Evolutionary conservation across 164 flowering plant genomes (phyloP).

Genomic region (Umbilicus rupestris): DNA sequence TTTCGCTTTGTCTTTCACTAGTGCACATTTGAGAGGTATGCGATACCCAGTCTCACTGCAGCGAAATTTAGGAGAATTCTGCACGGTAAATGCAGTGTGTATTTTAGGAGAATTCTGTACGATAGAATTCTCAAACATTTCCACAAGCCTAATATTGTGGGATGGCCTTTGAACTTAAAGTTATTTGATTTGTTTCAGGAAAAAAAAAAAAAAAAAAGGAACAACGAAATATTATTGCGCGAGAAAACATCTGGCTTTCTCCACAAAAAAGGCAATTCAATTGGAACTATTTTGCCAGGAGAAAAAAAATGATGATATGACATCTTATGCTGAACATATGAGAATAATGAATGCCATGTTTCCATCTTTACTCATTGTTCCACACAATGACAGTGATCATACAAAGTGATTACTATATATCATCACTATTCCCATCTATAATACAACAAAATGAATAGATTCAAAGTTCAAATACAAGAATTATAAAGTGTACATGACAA

Average conservation of each 20-base stretch:
- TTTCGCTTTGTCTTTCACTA: constrained; percentile 24
- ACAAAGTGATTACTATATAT: not conserved
- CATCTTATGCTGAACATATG: not conserved
- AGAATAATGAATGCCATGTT: not conserved
- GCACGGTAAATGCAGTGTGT: not conserved
- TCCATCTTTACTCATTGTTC: not conserved
- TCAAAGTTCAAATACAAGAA: not conserved
- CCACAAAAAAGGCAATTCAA: not conserved
- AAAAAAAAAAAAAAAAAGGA: not conserved
- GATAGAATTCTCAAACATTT: too few species aligned
- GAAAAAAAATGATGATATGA: not conserved
- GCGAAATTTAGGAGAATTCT: constrained; percentile 65
- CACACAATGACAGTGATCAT: not conserved
- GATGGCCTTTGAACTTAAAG: not conserved
- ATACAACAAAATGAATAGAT: not conserved
- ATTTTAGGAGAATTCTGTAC: constrained; percentile 43
- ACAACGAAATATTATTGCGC: not conserved
- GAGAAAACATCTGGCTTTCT: not conserved
- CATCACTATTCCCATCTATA: not conserved
- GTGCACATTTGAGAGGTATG: constrained; percentile 64
- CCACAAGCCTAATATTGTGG: too few species aligned
- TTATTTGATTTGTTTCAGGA: not conserved
- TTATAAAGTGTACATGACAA: not conserved
- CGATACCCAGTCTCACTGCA: constrained; percentile 98
- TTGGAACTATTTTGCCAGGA: not conserved